Conservation (phyloP, 2,329 filamentous ascomycete genomes). For the Fusarium virguliforme region DNA sequence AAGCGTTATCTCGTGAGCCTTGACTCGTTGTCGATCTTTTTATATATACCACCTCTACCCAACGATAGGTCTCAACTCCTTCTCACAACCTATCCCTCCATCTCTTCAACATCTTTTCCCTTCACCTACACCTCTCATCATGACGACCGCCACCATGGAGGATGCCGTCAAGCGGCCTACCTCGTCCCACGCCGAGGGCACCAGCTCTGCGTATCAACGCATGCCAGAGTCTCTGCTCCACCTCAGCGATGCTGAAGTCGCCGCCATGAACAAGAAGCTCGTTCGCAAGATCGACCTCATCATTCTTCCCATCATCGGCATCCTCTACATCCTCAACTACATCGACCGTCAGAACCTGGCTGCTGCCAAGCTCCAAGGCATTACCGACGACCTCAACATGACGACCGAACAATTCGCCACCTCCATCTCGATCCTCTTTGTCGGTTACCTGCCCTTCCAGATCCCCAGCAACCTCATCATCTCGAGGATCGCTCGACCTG, state of each 20-base stretch:
- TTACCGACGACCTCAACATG: constrained; percentile 58
- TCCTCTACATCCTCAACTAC: constrained; percentile 62
- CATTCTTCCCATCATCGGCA: constrained; percentile 51
- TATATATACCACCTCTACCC: constrained; percentile 19
- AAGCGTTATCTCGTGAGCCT: constrained; percentile 15
- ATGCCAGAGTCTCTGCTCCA: constrained; percentile 32
- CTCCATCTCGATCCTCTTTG: constrained; percentile 56
- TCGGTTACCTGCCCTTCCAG: constrained; percentile 58
- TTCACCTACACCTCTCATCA: neutral
- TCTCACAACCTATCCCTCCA: neutral
- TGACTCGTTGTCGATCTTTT: constrained; percentile 4
- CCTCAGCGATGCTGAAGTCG: constrained; percentile 21
- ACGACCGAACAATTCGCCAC: constrained; percentile 59
- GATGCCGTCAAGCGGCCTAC: constrained; percentile 17
- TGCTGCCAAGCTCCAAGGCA: constrained; percentile 38
- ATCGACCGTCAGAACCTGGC: constrained; percentile 55
- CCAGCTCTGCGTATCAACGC: constrained; percentile 24
- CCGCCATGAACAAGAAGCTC: constrained; percentile 23
- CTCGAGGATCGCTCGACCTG: constrained; percentile 34
- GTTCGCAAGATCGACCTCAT: constrained; percentile 53
- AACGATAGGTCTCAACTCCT: constrained; percentile 3
- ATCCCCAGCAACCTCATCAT: constrained; percentile 57
- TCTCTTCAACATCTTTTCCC: neutral
- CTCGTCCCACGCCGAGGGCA: constrained; percentile 29
- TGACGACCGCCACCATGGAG: constrained; percentile 23